Evolutionary conservation across 371 early-diverging fungal genomes (phyloP), one percentile per base, ranked within the genome.

Genomic region (Gilbertella persicaria): DNA sequence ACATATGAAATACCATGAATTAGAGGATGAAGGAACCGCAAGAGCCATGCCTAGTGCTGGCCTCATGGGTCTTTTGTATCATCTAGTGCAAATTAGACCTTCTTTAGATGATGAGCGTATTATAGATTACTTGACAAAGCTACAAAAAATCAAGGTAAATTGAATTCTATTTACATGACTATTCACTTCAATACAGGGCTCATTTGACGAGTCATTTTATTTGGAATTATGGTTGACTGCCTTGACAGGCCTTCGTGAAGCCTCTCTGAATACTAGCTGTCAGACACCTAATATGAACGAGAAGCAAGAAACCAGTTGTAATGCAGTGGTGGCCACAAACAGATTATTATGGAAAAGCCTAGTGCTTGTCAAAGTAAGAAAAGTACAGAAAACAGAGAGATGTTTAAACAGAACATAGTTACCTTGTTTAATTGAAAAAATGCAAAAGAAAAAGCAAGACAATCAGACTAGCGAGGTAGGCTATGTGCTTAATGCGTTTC

Each of bases 1-100:
- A 0, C 79, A 78, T 53, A 68, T 78, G 64, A 74, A 75, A 35
- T 78, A 78, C 43, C 79, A 75, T 36, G 75, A 78, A 50, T 49
- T 78, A 29, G 79, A 78, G 29, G 79, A 78, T 54, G 79, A 78
- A 55, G 79, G 79, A 12, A 78, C 79, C 1, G 79, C 79, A 20
- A 64, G 79, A 48, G 79, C 75, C 3, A 67, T 78, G 64, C 79
- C 79, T 6, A 78, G 79, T 45, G 79, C 79, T 12, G 79, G 75
- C 2, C 39, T 78, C 9, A 75, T 78, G 73, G 75, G 69, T 2
- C 41, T 75, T 19, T 30, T 75, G 8, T 78, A 75, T 61, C 73
- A 78, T 56, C 53, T 78, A 55, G 78, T 73, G 4, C 79, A 75
- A 51, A 69, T 78, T 29, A 62, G 75, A 21, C 75, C 79, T 23